These are phyloP conservation scores for Umbellularia californica DNA, from an alignment of 164 flowering plant species.

Conservation along the genomic window DNA sequence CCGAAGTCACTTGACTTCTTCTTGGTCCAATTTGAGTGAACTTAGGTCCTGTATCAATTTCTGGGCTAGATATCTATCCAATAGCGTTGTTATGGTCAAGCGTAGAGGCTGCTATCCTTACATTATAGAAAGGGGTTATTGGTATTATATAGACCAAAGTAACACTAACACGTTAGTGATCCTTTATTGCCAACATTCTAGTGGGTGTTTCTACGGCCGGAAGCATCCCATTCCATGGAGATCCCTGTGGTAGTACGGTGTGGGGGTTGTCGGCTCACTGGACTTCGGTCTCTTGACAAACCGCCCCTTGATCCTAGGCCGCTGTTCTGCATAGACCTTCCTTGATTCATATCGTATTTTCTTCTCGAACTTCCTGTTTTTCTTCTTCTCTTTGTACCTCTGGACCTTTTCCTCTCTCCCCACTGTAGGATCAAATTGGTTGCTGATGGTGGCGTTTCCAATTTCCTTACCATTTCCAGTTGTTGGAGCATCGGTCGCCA, in stretches of 20 bases:
- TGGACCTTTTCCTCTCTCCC: constrained; percentile 28
- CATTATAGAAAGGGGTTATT: background rate
- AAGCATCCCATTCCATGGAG: background rate
- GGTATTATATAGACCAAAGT: background rate
- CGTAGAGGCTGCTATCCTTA: too few species aligned
- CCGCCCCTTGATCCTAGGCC: constrained; percentile 30
- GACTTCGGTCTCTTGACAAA: constrained; percentile 20
- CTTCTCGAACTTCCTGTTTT: constrained; percentile 28
- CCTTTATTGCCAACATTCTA: background rate
- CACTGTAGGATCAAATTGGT: constrained; percentile 1
- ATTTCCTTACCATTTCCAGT: background rate
- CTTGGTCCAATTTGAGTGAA: too few species aligned
- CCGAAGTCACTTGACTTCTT: too few species aligned
- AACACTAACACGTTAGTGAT: background rate
- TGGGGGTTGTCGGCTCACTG: background rate
- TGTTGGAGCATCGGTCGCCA: background rate
- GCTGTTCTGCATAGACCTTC: constrained; percentile 29
- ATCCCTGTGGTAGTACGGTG: background rate
- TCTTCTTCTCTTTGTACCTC: constrained; percentile 34
- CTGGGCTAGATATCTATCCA: too few species aligned
- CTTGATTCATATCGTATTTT: constrained; percentile 28
- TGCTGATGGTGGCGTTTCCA: background rate
- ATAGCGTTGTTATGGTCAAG: too few species aligned
- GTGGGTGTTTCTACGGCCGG: background rate
- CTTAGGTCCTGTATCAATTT: too few species aligned